Evolutionary conservation across 768 basidiomycete genomes (phyloP).

Genomic region (Paxillus ammoniavirescens): DNA sequence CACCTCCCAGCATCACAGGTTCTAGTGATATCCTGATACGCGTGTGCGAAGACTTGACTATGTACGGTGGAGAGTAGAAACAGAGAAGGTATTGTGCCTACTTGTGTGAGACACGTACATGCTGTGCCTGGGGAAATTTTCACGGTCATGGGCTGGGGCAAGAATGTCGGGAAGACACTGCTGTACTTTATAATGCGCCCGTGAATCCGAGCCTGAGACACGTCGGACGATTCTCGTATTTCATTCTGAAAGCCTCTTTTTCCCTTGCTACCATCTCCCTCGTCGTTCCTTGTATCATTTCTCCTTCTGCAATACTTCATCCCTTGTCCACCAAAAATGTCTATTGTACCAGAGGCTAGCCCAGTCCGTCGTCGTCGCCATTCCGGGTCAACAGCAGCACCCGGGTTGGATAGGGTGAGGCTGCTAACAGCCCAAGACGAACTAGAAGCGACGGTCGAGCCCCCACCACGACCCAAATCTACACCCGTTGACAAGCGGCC

Average conservation of each 20-base stretch:
- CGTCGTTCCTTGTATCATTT: conserved; percentile 2
- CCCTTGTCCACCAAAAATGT: conserved; percentile 2
- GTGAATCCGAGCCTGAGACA: not conserved
- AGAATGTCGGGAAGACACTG: too few species aligned
- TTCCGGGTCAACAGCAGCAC: conserved; percentile 50
- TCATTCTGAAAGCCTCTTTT: not conserved
- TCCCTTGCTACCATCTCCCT: not conserved
- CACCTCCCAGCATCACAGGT: not conserved
- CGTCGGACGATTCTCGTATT: not conserved
- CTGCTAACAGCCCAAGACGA: conserved; percentile 18
- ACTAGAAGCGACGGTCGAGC: conserved; percentile 32
- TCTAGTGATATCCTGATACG: not conserved
- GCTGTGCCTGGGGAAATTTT: conserved; percentile 13
- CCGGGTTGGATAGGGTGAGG: conserved; percentile 21
- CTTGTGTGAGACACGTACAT: conserved; percentile 17
- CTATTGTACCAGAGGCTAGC: conserved; percentile 11
- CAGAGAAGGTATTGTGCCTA: conserved; percentile 10
- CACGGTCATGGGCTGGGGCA: not conserved
- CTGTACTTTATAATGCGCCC: not conserved
- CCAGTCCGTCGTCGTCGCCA: conserved; percentile 56
- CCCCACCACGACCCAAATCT: conserved; percentile 72
- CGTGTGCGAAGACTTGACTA: not conserved
- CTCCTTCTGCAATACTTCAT: not conserved
- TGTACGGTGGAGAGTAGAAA: not conserved
- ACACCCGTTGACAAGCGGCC: conserved; percentile 65